phyloP scores from a whole-genome alignment of 768 basidiomycete species.

The Chlorophyllum brunneum region DNA sequence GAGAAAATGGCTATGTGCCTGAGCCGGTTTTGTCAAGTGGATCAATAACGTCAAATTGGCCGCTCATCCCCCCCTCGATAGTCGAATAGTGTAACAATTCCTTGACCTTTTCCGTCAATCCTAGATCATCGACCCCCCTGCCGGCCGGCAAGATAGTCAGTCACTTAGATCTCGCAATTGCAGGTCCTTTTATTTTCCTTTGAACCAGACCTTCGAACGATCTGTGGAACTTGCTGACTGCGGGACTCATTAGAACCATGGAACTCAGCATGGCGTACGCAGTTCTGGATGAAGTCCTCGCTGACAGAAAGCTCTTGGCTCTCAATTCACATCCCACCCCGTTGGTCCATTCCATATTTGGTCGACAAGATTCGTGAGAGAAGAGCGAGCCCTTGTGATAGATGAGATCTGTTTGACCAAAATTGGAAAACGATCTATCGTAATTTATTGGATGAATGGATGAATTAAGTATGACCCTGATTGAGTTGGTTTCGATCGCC shows the following conservation, averaged over 20 bases:
- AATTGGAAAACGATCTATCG: conserved; percentile 8
- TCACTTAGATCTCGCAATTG: conserved; percentile 3
- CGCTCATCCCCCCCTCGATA: conserved; percentile 12
- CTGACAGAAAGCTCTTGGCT: conserved; percentile 7
- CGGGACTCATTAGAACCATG: not conserved
- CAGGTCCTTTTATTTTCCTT: not conserved
- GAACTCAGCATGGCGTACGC: conserved; percentile 1
- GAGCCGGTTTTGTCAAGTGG: conserved; percentile 16
- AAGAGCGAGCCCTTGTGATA: conserved; percentile 3
- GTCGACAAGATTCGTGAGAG: conserved; percentile 9
- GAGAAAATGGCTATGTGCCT: conserved; percentile 28
- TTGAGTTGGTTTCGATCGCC: conserved; percentile 8
- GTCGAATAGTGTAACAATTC: conserved; percentile 4
- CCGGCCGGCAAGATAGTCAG: conserved; percentile 11
- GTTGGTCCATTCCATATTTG: conserved; percentile 2
- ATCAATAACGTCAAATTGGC: conserved; percentile 13
- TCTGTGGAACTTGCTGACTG: not conserved
- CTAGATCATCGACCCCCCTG: not conserved
- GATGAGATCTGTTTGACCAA: conserved; percentile 7
- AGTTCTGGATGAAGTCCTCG: not conserved
- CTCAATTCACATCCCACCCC: conserved; percentile 6
- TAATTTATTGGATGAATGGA: not conserved
- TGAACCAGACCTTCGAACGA: not conserved
- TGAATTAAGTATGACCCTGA: not conserved
- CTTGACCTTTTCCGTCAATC: conserved; percentile 11